Evolutionary conservation across 2,329 filamentous ascomycete genomes (phyloP), one percentile per base, ranked within the genome.

Genomic region (Arthrocladium fulminans): DNA sequence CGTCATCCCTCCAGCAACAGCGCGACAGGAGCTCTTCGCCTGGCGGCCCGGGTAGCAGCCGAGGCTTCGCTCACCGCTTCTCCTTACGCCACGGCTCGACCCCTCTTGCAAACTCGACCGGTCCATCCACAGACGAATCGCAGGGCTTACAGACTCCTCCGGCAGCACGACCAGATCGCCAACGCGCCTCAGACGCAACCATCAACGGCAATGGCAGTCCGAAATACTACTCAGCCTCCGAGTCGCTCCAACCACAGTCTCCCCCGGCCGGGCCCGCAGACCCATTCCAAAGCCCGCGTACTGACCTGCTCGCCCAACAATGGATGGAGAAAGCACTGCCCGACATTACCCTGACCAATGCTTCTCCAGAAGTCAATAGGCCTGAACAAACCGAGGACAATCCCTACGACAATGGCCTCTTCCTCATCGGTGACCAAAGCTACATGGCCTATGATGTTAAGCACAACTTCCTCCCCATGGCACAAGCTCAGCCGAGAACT

Each of bases 161-260:
- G 19, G 6, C 23, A 22, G 8, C 10, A 19, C 22, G 15, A 27
- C 9, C 17, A 23, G 15, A 23, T 35, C 20, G 5, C 2, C 41
- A 6, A 19, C 8, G 9, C 25, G 10, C 19, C 15, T 9, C 4
- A 9, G 24, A 34, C 7, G 13, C n/a, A 17, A 23, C 12, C 13
- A 19, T 10, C 24, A 27, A 15, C n/a, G 24, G 19, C 15, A 44
- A 23, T 32, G 27, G 9, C 24, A 27, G 25, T 44, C 41, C 41
- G n/a, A n/a, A 44, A 12, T 34, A 34, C n/a, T 12, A 34, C 27
- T 8, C 9, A 9, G 25, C 19, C 10, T 30, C 64, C 95, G 97
- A 71, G 96, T 97, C 65, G 12, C 84, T 84, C 88, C 90, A 67
- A 96, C 97, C 60, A 96, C 85, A 57, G 90, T 90, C 62, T 89